Percentiles rank a stretch among this genome's conserved stretches.
Conservation (phyloP, 345 rosid species). For the Ceriops tagal region DNA sequence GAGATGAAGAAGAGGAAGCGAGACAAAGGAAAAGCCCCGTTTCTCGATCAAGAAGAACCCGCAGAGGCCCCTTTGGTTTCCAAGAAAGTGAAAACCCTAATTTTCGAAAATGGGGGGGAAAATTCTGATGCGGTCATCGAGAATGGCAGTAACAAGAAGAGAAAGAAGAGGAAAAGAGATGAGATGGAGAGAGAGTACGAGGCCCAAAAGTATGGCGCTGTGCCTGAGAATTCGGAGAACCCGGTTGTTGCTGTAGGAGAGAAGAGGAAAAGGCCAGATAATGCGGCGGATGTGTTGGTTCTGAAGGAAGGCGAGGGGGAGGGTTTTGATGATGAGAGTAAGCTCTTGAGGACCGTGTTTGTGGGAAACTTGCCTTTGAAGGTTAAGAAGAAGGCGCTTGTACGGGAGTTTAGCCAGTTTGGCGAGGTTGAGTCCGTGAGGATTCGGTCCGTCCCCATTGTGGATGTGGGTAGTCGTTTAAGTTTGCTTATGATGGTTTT, state of each 20-base stretch:
- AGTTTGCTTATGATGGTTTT: slow-evolving; percentile 5
- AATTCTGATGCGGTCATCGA: not conserved
- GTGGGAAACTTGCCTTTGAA: slow-evolving; percentile 86
- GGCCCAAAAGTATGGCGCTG: slow-evolving; percentile 57
- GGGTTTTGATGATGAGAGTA: slow-evolving; percentile 85
- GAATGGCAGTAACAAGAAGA: slow-evolving; percentile 31
- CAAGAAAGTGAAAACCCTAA: slow-evolving; percentile 29
- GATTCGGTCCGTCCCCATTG: slow-evolving; percentile 81
- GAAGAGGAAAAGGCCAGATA: slow-evolving; percentile 77
- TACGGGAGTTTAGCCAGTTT: slow-evolving; percentile 69
- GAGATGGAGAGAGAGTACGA: slow-evolving; percentile 82
- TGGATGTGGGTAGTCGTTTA: slow-evolving; percentile 55
- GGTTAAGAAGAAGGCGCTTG: slow-evolving; percentile 65
- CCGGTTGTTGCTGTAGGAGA: slow-evolving; percentile 42
- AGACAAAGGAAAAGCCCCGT: slow-evolving; percentile 14
- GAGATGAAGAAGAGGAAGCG: slow-evolving; percentile 23
- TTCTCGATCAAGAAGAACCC: slow-evolving; percentile 12
- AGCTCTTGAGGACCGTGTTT: slow-evolving; percentile 89
- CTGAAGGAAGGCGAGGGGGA: slow-evolving; percentile 39
- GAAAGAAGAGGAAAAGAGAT: slow-evolving; percentile 86
- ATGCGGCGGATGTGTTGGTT: slow-evolving; percentile 42
- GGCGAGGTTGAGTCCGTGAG: slow-evolving; percentile 89
- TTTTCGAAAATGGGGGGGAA: no score
- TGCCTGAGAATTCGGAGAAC: slow-evolving; percentile 12
- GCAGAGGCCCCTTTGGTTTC: slow-evolving; percentile 12